Base-by-base conservation (phyloP, 495 filamentous ascomycete genomes). In the Astrothelium subdiscretum region DNA sequence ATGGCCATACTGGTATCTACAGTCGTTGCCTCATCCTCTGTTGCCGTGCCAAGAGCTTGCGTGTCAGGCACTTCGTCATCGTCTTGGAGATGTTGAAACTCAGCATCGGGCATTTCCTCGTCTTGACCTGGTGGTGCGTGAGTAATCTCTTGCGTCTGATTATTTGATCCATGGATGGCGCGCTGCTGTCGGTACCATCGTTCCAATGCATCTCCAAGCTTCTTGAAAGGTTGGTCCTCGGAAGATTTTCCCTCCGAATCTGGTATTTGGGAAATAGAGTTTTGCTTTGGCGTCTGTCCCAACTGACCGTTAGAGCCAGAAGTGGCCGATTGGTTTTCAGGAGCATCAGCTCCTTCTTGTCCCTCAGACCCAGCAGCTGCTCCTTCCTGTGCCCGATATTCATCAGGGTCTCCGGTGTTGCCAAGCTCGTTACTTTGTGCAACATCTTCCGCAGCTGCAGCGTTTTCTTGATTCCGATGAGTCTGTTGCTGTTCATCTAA, bases 141-240 rank as follows among this genome's bases (percentile, higher is more conserved):
- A n/a, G 66, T 60, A 31, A 82, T 76, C 1, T 80, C 80, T 13
- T 85, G 76, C 43, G 86, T 78, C 54, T 88, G 80, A 58, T 89
- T 77, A 38, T 82, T 79, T 11, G 87, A 79, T 60, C 87, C 80
- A 65, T 82, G 75, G 61, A 99, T 96, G 61, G 95, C 83, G 31
- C 81, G 79, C 66, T 92, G 88, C 65, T 85, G 85, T 43, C 87
- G 83, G 72, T 97, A 90, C 91, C 92, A 99, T 65, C 85, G 79
- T 67, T 97, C 92, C n/a, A 99, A 79, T 24, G 87, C 85, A 76
- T 97, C 90, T 1, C 95, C 95, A 61, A 99, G 80, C 64, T 94
- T 92, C 76, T 92, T 90, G 78, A 95, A 95, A 1, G 90, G 85
- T 59, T 87, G 78, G 24, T 72, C 63, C 20, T 73, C 67, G 6